phyloP scores from a whole-genome alignment of 2,329 filamentous ascomycete genomes.

The Fusarium tuaranense region DNA sequence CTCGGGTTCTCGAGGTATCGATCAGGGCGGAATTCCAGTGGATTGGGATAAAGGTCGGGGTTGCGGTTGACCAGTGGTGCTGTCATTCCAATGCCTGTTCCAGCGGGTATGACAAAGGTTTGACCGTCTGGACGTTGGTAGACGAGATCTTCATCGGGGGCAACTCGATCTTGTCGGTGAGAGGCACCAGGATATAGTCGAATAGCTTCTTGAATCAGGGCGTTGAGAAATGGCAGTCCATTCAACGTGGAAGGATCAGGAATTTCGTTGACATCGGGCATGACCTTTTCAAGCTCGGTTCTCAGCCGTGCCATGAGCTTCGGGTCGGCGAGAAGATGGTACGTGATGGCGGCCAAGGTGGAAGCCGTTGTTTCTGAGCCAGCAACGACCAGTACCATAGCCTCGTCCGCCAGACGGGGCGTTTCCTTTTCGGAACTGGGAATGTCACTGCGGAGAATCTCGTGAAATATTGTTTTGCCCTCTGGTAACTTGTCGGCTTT shows the following conservation, averaged over 20 bases:
- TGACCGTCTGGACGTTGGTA: conserved; percentile 39
- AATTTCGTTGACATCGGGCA: conserved; percentile 14
- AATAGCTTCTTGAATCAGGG: conserved; percentile 52
- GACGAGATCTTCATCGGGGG: conserved; percentile 45
- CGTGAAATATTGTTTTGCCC: conserved; percentile 48
- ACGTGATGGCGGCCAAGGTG: conserved; percentile 50
- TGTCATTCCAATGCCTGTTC: conserved; percentile 53
- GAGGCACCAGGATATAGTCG: conserved; percentile 55
- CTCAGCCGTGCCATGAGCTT: conserved; percentile 45
- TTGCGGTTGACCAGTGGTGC: conserved; percentile 44
- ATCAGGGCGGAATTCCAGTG: conserved; percentile 43
- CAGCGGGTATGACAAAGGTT: conserved; percentile 46
- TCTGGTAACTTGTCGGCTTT: conserved; percentile 10
- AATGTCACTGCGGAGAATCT: conserved; percentile 45
- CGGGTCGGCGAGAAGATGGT: conserved; percentile 51
- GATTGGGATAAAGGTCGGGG: conserved; percentile 32
- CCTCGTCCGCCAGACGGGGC: conserved; percentile 49
- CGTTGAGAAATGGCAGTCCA: conserved; percentile 52
- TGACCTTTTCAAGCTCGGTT: conserved; percentile 46
- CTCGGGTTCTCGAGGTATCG: conserved; percentile 31
- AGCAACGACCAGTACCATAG: conserved; percentile 48
- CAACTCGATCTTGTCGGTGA: conserved; percentile 45
- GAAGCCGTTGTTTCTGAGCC: conserved; percentile 54
- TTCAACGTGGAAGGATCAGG: conserved; percentile 44
- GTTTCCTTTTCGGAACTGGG: conserved; percentile 49